phyloP scores from a whole-genome alignment of 192 early-diverging fungal genomes.

The Backusella sp. region DNA sequence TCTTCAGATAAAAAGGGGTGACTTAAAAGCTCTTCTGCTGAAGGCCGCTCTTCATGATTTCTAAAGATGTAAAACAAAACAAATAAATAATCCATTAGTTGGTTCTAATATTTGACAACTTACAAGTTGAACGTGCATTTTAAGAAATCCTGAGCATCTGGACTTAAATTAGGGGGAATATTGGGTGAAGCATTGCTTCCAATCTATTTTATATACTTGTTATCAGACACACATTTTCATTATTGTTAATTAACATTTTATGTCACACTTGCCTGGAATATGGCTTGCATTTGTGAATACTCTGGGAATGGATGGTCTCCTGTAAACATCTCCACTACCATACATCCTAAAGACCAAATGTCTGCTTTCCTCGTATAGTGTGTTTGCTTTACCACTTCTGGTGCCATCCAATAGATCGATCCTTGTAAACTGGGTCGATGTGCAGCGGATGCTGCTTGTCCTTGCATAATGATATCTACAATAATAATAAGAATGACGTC shows the following conservation, averaged over 20 bases:
- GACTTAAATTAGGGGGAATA: constrained; percentile 69
- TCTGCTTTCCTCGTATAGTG: constrained; percentile 92
- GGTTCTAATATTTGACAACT: constrained; percentile 25
- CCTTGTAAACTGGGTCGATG: constrained; percentile 87
- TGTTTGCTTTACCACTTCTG: constrained; percentile 93
- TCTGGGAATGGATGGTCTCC: constrained; percentile 89
- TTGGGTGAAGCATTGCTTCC: constrained; percentile 81
- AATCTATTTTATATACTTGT: constrained; percentile 48
- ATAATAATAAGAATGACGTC: background rate
- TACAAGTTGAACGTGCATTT: constrained; percentile 74
- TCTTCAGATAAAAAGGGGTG: constrained; percentile 62
- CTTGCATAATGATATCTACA: constrained; percentile 34
- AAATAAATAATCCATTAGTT: background rate
- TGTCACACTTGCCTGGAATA: constrained; percentile 65
- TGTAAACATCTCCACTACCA: constrained; percentile 99
- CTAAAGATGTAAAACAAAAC: constrained; percentile 27
- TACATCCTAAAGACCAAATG: constrained; percentile 93
- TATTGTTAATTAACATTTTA: constrained; percentile 20
- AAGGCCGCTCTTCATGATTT: constrained; percentile 74
- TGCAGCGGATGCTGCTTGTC: constrained; percentile 41
- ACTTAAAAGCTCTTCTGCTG: constrained; percentile 71
- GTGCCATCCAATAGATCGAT: constrained; percentile 94
- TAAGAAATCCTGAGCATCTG: constrained; percentile 75
- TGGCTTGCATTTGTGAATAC: constrained; percentile 78
- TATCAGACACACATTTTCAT: background rate